A percentile compares a stretch with the other conserved stretches of the same genome.
Evolutionary conservation across 2,329 filamentous ascomycete species (phyloP).

Genomic region (Colletotrichum brevisporum): DNA sequence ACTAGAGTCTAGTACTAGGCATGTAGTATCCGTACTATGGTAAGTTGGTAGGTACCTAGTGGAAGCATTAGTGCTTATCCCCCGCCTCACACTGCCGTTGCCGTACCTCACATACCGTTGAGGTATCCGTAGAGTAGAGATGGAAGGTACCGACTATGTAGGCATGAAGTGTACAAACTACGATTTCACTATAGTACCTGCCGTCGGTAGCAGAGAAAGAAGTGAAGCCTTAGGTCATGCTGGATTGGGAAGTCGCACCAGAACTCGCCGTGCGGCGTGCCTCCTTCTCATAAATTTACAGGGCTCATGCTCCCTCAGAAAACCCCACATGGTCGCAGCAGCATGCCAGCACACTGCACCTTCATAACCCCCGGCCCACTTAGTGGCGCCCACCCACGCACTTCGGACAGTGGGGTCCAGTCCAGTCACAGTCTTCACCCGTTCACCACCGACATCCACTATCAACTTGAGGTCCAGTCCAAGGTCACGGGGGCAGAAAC

Average conservation of each 20-base stretch:
- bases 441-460: constrained; percentile 10
- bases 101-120: too few relatives aligned
- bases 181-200: too few relatives aligned
- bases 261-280: constrained; percentile 7
- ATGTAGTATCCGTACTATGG: too few relatives aligned
- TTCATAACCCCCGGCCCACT: constrained; percentile 21
- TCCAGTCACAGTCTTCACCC: too few relatives aligned
- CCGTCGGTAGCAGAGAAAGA: not conserved
- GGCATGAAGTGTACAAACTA: too few relatives aligned
- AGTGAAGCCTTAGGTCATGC: not conserved
- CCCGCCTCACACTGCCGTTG: too few relatives aligned
- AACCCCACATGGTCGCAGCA: constrained; percentile 31
- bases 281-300: constrained; percentile 30
- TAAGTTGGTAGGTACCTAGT: too few relatives aligned
- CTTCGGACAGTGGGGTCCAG: too few relatives aligned
- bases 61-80: too few relatives aligned
- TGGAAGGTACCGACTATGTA: too few relatives aligned
- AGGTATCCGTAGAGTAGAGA: too few relatives aligned
- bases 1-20: too few relatives aligned
- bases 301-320: constrained; percentile 32
- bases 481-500: constrained; percentile 7
- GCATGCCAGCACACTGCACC: not conserved
- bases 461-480: not conserved
- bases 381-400: constrained; percentile 14
- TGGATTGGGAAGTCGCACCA: constrained; percentile 17